Evolutionary conservation across 1,139 yeast species (phyloP), one percentile per base, ranked within the genome.

Genomic region (Kurtzmaniella quercitrusa): DNA sequence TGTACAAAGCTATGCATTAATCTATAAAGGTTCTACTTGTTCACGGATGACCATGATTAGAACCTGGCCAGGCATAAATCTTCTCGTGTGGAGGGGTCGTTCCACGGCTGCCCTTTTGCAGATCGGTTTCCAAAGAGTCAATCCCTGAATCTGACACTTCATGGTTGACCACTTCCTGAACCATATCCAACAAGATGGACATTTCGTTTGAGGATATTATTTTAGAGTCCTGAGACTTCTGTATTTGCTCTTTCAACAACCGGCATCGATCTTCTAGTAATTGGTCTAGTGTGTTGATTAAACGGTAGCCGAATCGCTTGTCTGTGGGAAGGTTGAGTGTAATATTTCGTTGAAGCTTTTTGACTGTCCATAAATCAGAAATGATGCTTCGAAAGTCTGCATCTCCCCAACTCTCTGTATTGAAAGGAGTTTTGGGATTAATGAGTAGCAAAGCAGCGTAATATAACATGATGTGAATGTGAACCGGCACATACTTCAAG

Each of bases 1-100:
- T n/a, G n/a, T n/a, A n/a, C n/a, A n/a, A n/a, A n/a, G n/a, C n/a
- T n/a, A n/a, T n/a, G n/a, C n/a, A n/a, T n/a, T n/a, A n/a, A n/a
- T n/a, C n/a, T n/a, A n/a, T n/a, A n/a, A 62, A 45, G 11, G 27
- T 23, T 29, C 14, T n/a, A 29, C 14, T 10, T 11, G 14, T 14
- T 15, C 14, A 31, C 6, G 86, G 86, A 55, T 81, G 87, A 0
- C 85, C 84, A 55, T 80, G 85, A 50, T 81, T 73, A 5, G 80
- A 72, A 0, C 86, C 85, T 0, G 87, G 87, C 87, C 87, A 81
- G 0, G 87, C 87, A 34, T 77, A 66, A 9, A 81, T 68, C 42
- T 59, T 63, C 43, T 72, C 75, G 1, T 73, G 73, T 10, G 18
- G 18, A 5, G 72, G 69, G 6, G 67, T 63, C 1, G 65, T 54